A percentile compares a stretch with the other conserved stretches of the same genome.
These are phyloP conservation scores for Albatrellus ellisii DNA, from an alignment of 768 basidiomycete species.

Conservation along the genomic window DNA sequence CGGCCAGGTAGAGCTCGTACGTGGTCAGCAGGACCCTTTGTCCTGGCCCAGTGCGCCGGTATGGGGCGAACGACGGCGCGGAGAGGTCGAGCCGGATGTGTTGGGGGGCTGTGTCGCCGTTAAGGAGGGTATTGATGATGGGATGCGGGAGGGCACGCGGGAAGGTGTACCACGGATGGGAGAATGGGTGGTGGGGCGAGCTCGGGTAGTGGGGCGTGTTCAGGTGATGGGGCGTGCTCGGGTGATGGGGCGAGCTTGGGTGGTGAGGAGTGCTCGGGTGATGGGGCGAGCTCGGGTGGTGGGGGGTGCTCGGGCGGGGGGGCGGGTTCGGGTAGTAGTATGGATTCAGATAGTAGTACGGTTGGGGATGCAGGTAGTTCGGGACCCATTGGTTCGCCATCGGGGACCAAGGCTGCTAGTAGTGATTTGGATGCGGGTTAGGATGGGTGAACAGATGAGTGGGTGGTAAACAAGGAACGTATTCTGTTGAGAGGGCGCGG, in stretches of 20 bases:
- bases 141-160: constrained; percentile 10
- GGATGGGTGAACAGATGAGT: too few relatives aligned
- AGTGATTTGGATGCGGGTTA: too few relatives aligned
- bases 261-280: neutral
- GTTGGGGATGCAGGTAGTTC: too few relatives aligned
- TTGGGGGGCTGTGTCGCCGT: constrained; percentile 8
- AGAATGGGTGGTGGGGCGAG: constrained; percentile 10
- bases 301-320: neutral
- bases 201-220: constrained; percentile 1
- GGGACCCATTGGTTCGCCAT: too few relatives aligned
- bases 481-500: too few relatives aligned
- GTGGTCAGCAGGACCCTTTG: neutral
- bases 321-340: constrained; percentile 3
- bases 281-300: constrained; percentile 5
- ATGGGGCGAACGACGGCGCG: constrained; percentile 2
- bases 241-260: neutral
- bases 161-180: constrained; percentile 5
- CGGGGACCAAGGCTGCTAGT: too few relatives aligned
- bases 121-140: constrained; percentile 9
- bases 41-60: neutral
- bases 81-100: constrained; percentile 7
- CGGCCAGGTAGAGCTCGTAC: constrained; percentile 12
- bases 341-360: neutral
- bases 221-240: constrained; percentile 4
- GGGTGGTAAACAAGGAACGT: too few relatives aligned